Conservation (phyloP, 768 basidiomycete species). For the Mycena crocata region DNA sequence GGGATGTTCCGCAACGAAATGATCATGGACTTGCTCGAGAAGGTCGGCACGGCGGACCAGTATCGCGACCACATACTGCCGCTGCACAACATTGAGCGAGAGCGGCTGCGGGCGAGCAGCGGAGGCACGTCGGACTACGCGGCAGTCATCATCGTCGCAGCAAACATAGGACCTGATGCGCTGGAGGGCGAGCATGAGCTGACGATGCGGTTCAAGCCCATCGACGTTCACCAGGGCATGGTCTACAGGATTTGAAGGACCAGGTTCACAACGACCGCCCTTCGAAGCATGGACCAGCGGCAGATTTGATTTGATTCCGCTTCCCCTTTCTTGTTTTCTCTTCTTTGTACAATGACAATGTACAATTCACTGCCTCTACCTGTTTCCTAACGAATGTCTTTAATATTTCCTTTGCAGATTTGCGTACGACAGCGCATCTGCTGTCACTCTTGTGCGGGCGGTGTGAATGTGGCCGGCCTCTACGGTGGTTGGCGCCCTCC, state of each 20-base stretch:
- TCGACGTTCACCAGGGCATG: not conserved
- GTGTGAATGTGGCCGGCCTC: no score
- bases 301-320: not conserved
- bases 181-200: not conserved
- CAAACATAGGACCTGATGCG: constrained; percentile 9
- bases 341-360: no score
- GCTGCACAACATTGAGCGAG: constrained; percentile 10
- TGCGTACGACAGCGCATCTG: no score
- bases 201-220: constrained; percentile 4
- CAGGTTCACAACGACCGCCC: constrained; percentile 15
- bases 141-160: constrained; percentile 9
- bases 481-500: no score
- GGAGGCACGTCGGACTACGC: constrained; percentile 30
- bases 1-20: not conserved
- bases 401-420: no score
- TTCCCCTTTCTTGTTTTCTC: no score
- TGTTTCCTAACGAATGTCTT: no score
- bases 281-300: not conserved
- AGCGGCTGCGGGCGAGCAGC: constrained; percentile 41
- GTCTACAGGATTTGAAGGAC: constrained; percentile 12
- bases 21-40: constrained; percentile 4
- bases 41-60: not conserved
- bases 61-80: constrained; percentile 3
- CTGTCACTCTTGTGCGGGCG: no score
- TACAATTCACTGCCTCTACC: no score